A percentile compares a stretch with the other conserved stretches of the same genome.
These are phyloP conservation scores for Chionographis japonica DNA, from an alignment of 106 monocot genomes.

Conservation along the genomic window DNA sequence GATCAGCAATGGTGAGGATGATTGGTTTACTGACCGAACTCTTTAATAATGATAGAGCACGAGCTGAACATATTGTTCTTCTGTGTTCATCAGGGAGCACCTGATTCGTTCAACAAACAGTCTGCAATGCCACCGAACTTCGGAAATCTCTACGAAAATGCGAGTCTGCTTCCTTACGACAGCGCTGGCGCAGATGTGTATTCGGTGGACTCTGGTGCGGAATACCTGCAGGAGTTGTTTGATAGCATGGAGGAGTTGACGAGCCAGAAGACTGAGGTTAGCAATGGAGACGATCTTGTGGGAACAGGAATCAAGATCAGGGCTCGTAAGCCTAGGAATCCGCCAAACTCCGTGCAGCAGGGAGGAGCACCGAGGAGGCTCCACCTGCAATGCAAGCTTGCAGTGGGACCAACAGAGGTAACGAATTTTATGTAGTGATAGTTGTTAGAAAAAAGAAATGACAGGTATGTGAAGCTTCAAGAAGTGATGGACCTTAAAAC, in stretches of 20 bases:
- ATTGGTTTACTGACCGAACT: background rate
- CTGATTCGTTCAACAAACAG: conserved; percentile 4
- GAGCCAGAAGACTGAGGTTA: background rate
- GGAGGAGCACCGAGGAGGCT: conserved; percentile 14
- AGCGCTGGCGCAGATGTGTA: conserved; percentile 21
- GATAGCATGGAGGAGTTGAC: conserved; percentile 21
- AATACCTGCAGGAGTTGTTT: conserved; percentile 29
- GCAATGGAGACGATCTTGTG: conserved; percentile 9
- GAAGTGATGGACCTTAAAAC: background rate
- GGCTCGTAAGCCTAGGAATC: background rate
- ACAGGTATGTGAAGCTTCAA: background rate
- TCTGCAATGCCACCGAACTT: background rate
- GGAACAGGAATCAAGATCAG: conserved; percentile 32
- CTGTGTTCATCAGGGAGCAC: background rate
- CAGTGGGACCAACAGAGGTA: background rate
- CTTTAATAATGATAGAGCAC: too few species aligned
- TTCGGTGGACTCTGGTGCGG: conserved; percentile 24
- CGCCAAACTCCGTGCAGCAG: conserved; percentile 3
- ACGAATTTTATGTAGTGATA: too few species aligned
- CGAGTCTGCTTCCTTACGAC: conserved; percentile 11
- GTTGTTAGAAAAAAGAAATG: too few species aligned
- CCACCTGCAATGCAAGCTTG: background rate
- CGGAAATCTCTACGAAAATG: conserved; percentile 2
- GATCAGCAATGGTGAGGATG: background rate
- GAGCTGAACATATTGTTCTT: too few species aligned